Percentiles rank a stretch among this genome's conserved stretches.
Conservation (phyloP, 2,329 filamentous ascomycete genomes). For the Exophiala bonariae region DNA sequence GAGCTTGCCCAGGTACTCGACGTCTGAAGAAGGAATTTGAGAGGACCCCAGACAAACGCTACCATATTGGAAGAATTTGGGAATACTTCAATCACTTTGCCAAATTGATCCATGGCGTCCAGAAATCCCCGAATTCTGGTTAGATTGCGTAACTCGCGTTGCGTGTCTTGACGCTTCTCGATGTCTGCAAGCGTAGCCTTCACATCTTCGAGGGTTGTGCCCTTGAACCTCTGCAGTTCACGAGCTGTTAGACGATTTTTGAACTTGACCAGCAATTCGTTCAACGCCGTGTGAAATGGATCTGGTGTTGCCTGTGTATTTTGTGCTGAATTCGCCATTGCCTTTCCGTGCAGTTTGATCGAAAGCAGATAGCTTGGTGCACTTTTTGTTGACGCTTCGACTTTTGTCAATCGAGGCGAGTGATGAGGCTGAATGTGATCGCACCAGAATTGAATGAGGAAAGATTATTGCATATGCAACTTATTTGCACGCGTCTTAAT, state of each 20-base stretch:
- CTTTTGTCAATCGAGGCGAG: too few species aligned
- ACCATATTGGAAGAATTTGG: constrained; percentile 22
- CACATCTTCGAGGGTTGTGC: constrained; percentile 7
- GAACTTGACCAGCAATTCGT: constrained; percentile 3
- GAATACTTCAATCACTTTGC: constrained; percentile 28
- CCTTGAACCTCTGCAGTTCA: neutral
- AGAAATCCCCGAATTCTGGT: constrained; percentile 28
- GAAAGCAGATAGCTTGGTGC: too few species aligned
- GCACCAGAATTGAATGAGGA: too few species aligned
- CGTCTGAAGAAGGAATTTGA: constrained; percentile 26
- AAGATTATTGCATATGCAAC: too few species aligned
- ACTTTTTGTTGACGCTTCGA: too few species aligned
- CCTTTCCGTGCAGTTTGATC: too few species aligned
- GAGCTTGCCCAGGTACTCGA: constrained; percentile 10
- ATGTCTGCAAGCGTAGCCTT: constrained; percentile 3
- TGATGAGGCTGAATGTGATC: too few species aligned
- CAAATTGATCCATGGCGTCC: constrained; percentile 29
- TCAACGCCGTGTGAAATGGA: neutral
- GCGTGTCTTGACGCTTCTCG: constrained; percentile 9
- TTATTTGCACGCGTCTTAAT: too few species aligned
- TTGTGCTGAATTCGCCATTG: neutral
- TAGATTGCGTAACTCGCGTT: constrained; percentile 21
- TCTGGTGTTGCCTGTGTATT: neutral
- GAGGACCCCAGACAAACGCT: constrained; percentile 31
- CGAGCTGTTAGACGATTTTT: constrained; percentile 1